These are phyloP conservation scores for Combretum micranthum DNA, from an alignment of 345 rosid species.

Conservation along the genomic window DNA sequence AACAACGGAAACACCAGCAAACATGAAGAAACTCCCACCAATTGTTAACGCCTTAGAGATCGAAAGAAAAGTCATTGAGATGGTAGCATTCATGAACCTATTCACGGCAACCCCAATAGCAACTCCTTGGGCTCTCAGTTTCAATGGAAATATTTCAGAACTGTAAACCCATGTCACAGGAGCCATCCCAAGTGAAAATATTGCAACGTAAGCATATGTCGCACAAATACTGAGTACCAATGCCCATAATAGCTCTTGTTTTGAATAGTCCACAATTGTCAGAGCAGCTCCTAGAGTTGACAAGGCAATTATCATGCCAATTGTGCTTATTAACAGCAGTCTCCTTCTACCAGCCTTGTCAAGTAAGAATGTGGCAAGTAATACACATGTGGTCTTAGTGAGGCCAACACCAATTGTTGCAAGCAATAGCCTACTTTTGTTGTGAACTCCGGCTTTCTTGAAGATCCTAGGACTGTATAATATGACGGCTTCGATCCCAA, in stretches of 20 bases:
- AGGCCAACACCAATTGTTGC: constrained; percentile 80
- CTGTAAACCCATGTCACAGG: constrained; percentile 94
- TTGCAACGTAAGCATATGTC: constrained; percentile 49
- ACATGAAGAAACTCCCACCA: constrained; percentile 83
- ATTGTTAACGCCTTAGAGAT: constrained; percentile 59
- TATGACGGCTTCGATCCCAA: constrained; percentile 64
- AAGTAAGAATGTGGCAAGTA: constrained; percentile 41
- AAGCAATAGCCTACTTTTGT: constrained; percentile 47
- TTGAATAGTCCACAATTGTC: constrained; percentile 36
- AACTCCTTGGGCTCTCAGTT: constrained; percentile 77
- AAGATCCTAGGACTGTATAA: constrained; percentile 69
- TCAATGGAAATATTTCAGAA: constrained; percentile 74
- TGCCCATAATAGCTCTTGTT: constrained; percentile 45
- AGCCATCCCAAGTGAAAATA: constrained; percentile 57
- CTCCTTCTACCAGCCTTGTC: constrained; percentile 69
- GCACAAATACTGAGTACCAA: constrained; percentile 38
- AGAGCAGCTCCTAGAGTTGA: constrained; percentile 46
- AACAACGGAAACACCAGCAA: constrained; percentile 48
- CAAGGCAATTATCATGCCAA: constrained; percentile 41
- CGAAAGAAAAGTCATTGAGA: constrained; percentile 83
- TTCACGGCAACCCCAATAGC: constrained; percentile 85
- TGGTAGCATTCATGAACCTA: constrained; percentile 63
- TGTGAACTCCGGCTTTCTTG: constrained; percentile 45
- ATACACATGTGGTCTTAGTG: constrained; percentile 46
- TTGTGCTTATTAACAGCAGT: constrained; percentile 47